Evolutionary conservation across 352 stramenopile genomes (phyloP).

Genomic region (Globisporangium alternatum): DNA sequence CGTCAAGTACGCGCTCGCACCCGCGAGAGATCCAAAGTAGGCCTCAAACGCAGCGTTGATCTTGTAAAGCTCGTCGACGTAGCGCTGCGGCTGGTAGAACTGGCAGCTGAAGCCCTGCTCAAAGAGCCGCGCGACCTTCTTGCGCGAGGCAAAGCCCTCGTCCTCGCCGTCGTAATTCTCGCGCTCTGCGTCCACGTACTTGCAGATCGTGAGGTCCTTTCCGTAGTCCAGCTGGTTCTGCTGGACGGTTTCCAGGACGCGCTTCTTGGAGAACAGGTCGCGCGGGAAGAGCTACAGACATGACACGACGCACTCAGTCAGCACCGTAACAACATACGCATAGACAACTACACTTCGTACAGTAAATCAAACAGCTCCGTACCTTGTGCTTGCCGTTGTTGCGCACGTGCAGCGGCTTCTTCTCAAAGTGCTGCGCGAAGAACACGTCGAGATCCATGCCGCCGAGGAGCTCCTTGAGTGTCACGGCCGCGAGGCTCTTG

Average conservation of each 20-base stretch:
- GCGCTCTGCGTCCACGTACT: conserved; percentile 63
- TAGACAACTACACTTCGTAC: background rate
- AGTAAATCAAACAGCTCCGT: background rate
- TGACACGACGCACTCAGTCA: background rate
- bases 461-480: conserved; percentile 52
- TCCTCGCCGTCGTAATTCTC: conserved; percentile 67
- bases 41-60: conserved; percentile 82
- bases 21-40: conserved; percentile 71
- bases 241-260: conserved; percentile 58
- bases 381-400: conserved; percentile 43
- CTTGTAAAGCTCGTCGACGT: conserved; percentile 65
- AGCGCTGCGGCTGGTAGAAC: conserved; percentile 88
- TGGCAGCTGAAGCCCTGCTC: conserved; percentile 80
- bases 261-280: conserved; percentile 65
- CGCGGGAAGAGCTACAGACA: conserved; percentile 42
- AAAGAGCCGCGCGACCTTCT: conserved; percentile 58
- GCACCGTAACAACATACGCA: background rate
- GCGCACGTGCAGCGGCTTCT: conserved; percentile 75
- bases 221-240: conserved; percentile 55
- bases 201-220: conserved; percentile 72
- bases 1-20: conserved; percentile 79
- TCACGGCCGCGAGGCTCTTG: conserved; percentile 25
- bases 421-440: conserved; percentile 77
- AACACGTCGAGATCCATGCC: conserved; percentile 65
- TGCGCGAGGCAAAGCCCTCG: conserved; percentile 42